Percentiles rank a stretch among this genome's conserved stretches.
phyloP scores from a whole-genome alignment of 495 filamentous ascomycete species.

The Viridothelium virens region DNA sequence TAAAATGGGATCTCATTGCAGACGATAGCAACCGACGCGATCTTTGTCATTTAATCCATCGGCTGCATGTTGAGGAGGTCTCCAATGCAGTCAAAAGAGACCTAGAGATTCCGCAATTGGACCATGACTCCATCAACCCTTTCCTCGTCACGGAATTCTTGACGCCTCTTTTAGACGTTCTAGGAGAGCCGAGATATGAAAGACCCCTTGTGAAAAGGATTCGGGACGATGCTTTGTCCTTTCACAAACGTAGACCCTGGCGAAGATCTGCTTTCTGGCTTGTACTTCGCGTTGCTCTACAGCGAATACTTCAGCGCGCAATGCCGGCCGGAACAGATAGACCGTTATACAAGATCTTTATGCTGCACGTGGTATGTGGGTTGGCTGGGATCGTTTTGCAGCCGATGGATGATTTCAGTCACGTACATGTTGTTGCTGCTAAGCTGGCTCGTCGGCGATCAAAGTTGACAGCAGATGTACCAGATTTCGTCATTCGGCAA shows the following conservation, averaged over 20 bases:
- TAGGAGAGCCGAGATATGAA: constrained; percentile 33
- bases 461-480: too few relatives aligned
- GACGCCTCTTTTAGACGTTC: constrained; percentile 39
- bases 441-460: too few relatives aligned
- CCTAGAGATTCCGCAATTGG: constrained; percentile 35
- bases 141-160: constrained; percentile 51
- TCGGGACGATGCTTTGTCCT: constrained; percentile 52
- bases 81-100: constrained; percentile 40
- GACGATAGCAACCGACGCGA: constrained; percentile 34
- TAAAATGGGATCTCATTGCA: constrained; percentile 33
- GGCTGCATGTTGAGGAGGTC: constrained; percentile 40
- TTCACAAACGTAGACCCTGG: constrained; percentile 37
- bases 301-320: constrained; percentile 29
- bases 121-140: constrained; percentile 48
- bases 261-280: constrained; percentile 53
- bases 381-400: constrained; percentile 33
- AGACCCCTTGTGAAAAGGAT: constrained; percentile 48
- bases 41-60: constrained; percentile 39
- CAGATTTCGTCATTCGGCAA: too few relatives aligned
- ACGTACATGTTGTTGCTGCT: too few relatives aligned
- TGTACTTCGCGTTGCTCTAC: constrained; percentile 49
- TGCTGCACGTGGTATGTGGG: constrained; percentile 43
- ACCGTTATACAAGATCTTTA: constrained; percentile 48
- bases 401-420: constrained; percentile 8
- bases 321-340: neutral